Evolutionary conservation across 345 rosid genomes (phyloP).

Genomic region (Eutrema yunnanense): DNA sequence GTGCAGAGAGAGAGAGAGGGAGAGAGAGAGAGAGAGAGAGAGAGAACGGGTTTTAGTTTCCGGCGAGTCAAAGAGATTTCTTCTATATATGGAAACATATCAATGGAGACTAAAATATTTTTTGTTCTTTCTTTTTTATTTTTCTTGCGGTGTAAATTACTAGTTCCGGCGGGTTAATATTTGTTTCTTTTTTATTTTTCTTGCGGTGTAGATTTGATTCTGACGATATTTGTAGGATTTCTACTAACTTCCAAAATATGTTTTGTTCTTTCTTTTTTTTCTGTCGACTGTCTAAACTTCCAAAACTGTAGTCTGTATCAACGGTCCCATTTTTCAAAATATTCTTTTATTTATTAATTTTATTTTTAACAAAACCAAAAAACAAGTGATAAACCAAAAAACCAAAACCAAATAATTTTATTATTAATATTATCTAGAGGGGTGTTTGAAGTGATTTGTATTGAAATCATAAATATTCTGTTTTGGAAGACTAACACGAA

Average conservation of each 20-base stretch:
- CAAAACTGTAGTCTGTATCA: neutral
- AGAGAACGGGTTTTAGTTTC: neutral
- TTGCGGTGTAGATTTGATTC: constrained; percentile 23
- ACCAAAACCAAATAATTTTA: no score
- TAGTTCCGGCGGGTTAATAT: neutral
- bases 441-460: no score
- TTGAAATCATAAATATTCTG: no score
- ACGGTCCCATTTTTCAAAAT: constrained; percentile 13
- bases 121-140: neutral
- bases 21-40: neutral
- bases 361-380: neutral
- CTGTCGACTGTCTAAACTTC: constrained; percentile 11
- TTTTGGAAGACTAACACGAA: no score
- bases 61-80: constrained; percentile 19
- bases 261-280: neutral
- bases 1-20: neutral
- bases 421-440: no score
- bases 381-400: no score
- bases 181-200: neutral
- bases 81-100: constrained; percentile 24
- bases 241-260: neutral
- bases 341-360: neutral
- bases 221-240: constrained; percentile 11
- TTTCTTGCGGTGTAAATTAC: no score
- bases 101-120: neutral